These are phyloP conservation scores for Colletotrichum sp. DNA, from an alignment of 2,329 filamentous ascomycete genomes.

Conservation along the genomic window DNA sequence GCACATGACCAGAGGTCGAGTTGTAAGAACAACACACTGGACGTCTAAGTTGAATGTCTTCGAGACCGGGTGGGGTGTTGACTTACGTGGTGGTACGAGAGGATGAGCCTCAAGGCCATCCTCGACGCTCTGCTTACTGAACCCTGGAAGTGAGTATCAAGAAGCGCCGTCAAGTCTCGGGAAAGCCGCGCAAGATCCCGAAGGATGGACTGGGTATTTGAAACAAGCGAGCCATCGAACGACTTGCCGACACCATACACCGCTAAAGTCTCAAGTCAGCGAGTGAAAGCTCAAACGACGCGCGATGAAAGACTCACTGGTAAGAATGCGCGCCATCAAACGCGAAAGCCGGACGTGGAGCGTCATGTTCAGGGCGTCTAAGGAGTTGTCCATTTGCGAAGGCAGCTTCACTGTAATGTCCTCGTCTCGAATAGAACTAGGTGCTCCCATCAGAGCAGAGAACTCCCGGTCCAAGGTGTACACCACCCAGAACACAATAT, in stretches of 20 bases:
- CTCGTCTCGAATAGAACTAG: conserved; percentile 21
- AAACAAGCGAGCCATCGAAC: conserved; percentile 20
- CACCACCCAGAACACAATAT: conserved; percentile 23
- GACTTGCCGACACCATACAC: conserved; percentile 21
- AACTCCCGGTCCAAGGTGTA: conserved; percentile 21
- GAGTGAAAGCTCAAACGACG: too few species aligned
- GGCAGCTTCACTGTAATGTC: conserved; percentile 22
- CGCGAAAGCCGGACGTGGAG: conserved; percentile 20
- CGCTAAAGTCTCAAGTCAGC: not conserved
- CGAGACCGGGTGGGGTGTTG: accelerated
- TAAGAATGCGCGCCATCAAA: conserved; percentile 21
- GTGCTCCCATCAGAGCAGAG: conserved; percentile 20
- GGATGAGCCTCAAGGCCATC: conserved; percentile 21
- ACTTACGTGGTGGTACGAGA: conserved; percentile 28
- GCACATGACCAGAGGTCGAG: conserved; percentile 17
- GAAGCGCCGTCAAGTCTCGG: conserved; percentile 13
- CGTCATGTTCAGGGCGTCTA: conserved; percentile 21
- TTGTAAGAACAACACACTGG: conserved; percentile 21
- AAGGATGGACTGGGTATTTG: conserved; percentile 20
- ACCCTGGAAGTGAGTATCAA: conserved; percentile 20
- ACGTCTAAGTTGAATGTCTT: not conserved
- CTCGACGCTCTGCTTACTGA: conserved; percentile 20
- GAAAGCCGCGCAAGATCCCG: conserved; percentile 17
- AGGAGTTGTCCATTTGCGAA: conserved; percentile 10
- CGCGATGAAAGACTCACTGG: not conserved